phyloP scores from a whole-genome alignment of 345 rosid genomes.

The Dovyalis caffra region DNA sequence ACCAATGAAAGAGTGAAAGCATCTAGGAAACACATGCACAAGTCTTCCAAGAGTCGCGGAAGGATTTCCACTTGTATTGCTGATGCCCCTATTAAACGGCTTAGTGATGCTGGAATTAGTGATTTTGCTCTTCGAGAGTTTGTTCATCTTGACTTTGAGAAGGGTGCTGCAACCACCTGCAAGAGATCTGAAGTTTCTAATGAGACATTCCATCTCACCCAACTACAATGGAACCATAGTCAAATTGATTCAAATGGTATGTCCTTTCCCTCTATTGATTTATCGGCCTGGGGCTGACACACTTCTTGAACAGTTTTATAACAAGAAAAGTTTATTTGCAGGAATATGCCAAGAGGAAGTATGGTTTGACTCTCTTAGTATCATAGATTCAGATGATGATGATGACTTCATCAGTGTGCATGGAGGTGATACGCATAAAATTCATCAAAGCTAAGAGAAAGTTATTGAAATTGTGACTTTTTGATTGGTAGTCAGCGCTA shows the following conservation, averaged over 20 bases:
- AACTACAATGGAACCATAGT: constrained; percentile 75
- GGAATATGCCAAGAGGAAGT: constrained; percentile 74
- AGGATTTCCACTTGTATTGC: constrained; percentile 44
- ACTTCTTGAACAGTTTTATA: not conserved
- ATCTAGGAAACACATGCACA: constrained; percentile 27
- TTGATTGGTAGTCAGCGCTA: not conserved
- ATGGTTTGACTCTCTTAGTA: constrained; percentile 75
- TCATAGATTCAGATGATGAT: constrained; percentile 76
- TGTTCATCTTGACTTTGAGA: constrained; percentile 57
- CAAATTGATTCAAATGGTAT: constrained; percentile 63
- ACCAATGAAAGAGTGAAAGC: constrained; percentile 20
- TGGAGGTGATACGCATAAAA: constrained; percentile 36
- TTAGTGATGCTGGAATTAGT: constrained; percentile 45
- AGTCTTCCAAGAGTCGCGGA: constrained; percentile 36
- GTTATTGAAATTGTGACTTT: not conserved
- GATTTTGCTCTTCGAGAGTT: constrained; percentile 52
- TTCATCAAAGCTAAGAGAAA: not conserved
- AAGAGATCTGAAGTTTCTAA: constrained; percentile 59
- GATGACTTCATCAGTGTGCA: constrained; percentile 60
- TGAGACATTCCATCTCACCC: constrained; percentile 56
- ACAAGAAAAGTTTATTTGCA: constrained; percentile 20
- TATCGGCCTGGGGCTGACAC: not conserved
- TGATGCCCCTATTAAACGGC: constrained; percentile 39
- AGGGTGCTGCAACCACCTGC: constrained; percentile 49
- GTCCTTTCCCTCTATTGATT: not conserved